Conservation (phyloP, 75 land plant genomes). For the Chamaecyparis obtusa region DNA sequence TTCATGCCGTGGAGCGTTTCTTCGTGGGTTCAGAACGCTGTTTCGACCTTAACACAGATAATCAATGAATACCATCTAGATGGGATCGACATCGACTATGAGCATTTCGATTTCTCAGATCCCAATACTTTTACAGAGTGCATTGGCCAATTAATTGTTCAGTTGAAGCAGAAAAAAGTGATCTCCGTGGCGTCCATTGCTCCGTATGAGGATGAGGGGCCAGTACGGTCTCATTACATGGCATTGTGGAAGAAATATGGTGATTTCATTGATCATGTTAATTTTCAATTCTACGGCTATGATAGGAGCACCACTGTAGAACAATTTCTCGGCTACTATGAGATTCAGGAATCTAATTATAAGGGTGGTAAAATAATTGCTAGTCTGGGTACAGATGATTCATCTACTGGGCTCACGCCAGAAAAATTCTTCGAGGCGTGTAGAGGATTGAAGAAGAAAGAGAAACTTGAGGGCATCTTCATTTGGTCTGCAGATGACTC, state of each 20-base stretch:
- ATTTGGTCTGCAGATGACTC: constrained; percentile 37
- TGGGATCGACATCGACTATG: constrained; percentile 45
- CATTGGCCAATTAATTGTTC: constrained; percentile 29
- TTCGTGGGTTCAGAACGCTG: constrained; percentile 31
- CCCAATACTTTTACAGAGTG: constrained; percentile 17
- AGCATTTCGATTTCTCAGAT: constrained; percentile 24
- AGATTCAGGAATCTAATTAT: constrained; percentile 19
- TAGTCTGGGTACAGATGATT: constrained; percentile 18
- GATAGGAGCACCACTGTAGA: constrained; percentile 7
- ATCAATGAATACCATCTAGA: constrained; percentile 25
- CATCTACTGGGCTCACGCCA: background rate
- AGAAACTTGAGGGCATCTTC: constrained; percentile 27
- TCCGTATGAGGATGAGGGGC: constrained; percentile 11
- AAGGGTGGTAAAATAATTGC: constrained; percentile 26
- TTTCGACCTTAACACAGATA: constrained; percentile 33
- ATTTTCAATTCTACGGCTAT: constrained; percentile 39
- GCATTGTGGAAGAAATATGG: constrained; percentile 21
- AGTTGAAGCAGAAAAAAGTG: constrained; percentile 12
- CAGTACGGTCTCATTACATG: constrained; percentile 16
- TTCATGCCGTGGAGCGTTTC: background rate
- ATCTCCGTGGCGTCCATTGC: constrained; percentile 32
- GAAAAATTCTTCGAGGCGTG: constrained; percentile 15
- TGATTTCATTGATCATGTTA: constrained; percentile 27
- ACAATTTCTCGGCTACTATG: constrained; percentile 20
- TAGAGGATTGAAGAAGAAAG: constrained; percentile 11